Base-by-base conservation (phyloP, 2,329 filamentous ascomycete genomes). In the Cadophora sp. region DNA sequence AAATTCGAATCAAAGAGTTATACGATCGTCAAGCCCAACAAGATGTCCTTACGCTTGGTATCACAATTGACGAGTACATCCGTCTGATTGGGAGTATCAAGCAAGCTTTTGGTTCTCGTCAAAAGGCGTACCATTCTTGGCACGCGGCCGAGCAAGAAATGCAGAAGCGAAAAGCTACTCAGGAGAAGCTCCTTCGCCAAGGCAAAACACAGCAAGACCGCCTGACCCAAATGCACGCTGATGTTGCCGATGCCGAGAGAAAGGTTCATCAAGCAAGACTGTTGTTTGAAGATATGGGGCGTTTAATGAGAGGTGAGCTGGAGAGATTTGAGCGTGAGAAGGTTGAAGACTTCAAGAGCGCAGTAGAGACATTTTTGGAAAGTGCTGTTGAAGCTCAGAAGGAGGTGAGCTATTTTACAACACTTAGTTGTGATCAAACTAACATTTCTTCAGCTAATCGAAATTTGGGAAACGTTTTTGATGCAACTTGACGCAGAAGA, bases 261-360 rank as follows among this genome's bases (percentile, higher is more conserved):
- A 95, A 93, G 79, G 93, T 97, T 0, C 93, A 98, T 79, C 94
- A 97, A 79, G 92, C 94, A 0, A 85, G 94, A 64, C 81, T 98
- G 67, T 81, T 97, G 56, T 99, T 99, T 76, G 96, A 99, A 73
- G 96, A 99, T 77, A 98, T 99, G 94, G 96, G 96, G 16, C 87
- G 94, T 14, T 82, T 97, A 77, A 96, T 99, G 94, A 89, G 93
- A 69, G 86, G 86, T 43, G 96, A 99, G 80, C 84, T 99, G 73
- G 96, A 98, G 76, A 87, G 94, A 22, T 99, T 99, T 77, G 96
- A 99, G 82, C 88, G 88, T 75, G 96, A 99, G 81, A 99, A 99
- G 84, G 96, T 99, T 3, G 96, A 99, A 79, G 96, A 99, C 79
- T 99, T 99, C 81, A 99, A 99, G 85, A 96, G 92, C 71, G 95